These are phyloP conservation scores for Fistulifera pelliculosa DNA, from an alignment of 108 stramenopile species.

Conservation along the genomic window DNA sequence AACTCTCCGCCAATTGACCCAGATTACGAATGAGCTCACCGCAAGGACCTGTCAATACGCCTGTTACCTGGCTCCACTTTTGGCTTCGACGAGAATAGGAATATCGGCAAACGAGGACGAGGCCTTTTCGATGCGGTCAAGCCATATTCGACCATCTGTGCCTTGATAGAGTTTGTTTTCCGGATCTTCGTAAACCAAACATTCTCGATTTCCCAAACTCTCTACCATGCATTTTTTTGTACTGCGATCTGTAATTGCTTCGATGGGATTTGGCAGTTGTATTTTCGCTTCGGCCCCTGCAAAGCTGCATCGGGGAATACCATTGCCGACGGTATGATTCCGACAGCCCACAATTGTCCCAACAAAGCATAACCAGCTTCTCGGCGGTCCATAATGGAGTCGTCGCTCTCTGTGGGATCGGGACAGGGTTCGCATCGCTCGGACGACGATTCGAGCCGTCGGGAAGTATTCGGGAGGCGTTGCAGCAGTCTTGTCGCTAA, in stretches of 20 bases:
- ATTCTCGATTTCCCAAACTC: conserved; percentile 55
- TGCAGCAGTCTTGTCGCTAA: too few relatives aligned
- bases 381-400: conserved; percentile 18
- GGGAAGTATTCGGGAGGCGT: too few relatives aligned
- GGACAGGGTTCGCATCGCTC: too few relatives aligned
- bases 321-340: not conserved
- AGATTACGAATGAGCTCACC: conserved; percentile 38
- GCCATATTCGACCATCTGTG: conserved; percentile 26
- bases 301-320: conserved; percentile 23
- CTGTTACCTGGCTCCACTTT: conserved; percentile 60
- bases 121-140: conserved; percentile 34
- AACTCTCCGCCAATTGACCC: conserved; percentile 28
- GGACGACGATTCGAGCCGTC: too few relatives aligned
- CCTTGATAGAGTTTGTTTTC: conserved; percentile 58
- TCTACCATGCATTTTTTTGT: conserved; percentile 66
- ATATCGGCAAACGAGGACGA: conserved; percentile 32
- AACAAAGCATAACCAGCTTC: conserved; percentile 34
- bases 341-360: conserved; percentile 23
- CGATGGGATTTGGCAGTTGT: conserved; percentile 42
- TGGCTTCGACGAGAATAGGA: conserved; percentile 39
- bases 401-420: not conserved
- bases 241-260: conserved; percentile 37
- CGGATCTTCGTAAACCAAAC: conserved; percentile 59
- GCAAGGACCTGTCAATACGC: conserved; percentile 52
- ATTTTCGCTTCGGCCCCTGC: conserved; percentile 63